Percentiles rank a stretch among this genome's conserved stretches.
phyloP scores from a whole-genome alignment of 345 rosid species.

The Salix arbutifolia region DNA sequence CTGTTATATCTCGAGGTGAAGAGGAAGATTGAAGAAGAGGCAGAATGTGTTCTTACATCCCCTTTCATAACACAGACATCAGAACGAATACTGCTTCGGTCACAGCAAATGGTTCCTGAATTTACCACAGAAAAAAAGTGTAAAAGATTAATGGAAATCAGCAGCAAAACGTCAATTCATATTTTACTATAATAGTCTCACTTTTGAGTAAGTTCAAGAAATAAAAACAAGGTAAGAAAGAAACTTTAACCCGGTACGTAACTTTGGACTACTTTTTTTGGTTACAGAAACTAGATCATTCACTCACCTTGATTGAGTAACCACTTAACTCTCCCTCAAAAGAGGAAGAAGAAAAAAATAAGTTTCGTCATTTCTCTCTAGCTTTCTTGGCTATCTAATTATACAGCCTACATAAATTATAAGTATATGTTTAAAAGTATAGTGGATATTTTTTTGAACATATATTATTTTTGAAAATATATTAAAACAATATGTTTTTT shows the following conservation, averaged over 20 bases:
- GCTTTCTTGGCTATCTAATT: neutral
- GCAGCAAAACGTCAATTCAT: neutral
- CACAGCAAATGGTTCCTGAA: conserved; percentile 78
- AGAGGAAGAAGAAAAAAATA: neutral
- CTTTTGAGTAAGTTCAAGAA: neutral
- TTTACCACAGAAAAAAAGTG: conserved; percentile 4
- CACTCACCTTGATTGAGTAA: neutral
- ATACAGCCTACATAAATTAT: neutral
- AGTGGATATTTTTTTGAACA: too few species aligned
- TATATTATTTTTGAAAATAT: too few species aligned
- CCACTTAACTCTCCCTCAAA: neutral
- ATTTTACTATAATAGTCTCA: neutral
- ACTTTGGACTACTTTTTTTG: neutral
- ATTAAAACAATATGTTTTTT: too few species aligned
- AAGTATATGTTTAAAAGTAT: too few species aligned
- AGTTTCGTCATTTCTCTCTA: neutral
- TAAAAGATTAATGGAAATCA: neutral
- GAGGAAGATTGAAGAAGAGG: conserved; percentile 62
- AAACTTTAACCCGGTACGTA: neutral
- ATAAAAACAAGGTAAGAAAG: neutral
- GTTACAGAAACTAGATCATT: neutral
- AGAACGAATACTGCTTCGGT: conserved; percentile 56
- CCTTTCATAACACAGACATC: conserved; percentile 79
- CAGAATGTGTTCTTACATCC: conserved; percentile 57
- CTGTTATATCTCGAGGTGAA: conserved; percentile 27